These are phyloP conservation scores for Ceratocystis variospora DNA, from an alignment of 2,329 filamentous ascomycete species.

Conservation along the genomic window DNA sequence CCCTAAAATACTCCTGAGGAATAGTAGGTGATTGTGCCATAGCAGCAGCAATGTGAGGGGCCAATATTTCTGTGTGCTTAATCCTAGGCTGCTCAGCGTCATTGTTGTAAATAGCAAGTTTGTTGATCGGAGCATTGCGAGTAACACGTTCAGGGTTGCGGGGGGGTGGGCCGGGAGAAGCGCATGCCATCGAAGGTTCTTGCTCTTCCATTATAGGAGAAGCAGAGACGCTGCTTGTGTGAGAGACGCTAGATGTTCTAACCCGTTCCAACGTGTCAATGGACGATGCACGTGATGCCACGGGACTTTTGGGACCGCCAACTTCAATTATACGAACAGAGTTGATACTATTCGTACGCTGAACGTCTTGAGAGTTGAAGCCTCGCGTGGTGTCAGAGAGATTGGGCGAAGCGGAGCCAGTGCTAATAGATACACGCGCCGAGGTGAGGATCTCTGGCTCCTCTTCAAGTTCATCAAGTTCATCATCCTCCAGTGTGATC, in stretches of 20 bases:
- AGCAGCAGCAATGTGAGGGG: slow-evolving; percentile 9
- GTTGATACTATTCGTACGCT: slow-evolving; percentile 36
- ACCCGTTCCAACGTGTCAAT: slow-evolving; percentile 33
- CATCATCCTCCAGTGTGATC: slow-evolving; percentile 24
- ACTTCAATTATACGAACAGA: slow-evolving; percentile 48
- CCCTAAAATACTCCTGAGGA: slow-evolving; percentile 13
- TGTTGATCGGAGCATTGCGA: background rate
- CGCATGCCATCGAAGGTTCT: slow-evolving; percentile 26
- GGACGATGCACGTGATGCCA: slow-evolving; percentile 36
- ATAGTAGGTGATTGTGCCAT: slow-evolving; percentile 18
- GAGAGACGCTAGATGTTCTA: slow-evolving; percentile 30
- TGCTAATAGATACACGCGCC: slow-evolving; percentile 39
- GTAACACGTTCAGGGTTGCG: slow-evolving; percentile 11
- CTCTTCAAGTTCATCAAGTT: slow-evolving; percentile 29
- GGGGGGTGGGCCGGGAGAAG: slow-evolving; percentile 7
- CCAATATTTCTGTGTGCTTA: slow-evolving; percentile 10
- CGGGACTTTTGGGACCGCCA: slow-evolving; percentile 37
- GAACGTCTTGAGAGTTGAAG: slow-evolving; percentile 27
- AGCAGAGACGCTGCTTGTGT: slow-evolving; percentile 21
- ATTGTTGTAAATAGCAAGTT: background rate
- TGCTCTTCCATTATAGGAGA: slow-evolving; percentile 32
- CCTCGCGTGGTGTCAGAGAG: slow-evolving; percentile 34
- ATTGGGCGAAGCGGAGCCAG: slow-evolving; percentile 36
- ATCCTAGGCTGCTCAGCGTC: slow-evolving; percentile 6
- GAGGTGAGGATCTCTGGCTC: slow-evolving; percentile 45